Base-by-base conservation (phyloP, 2,329 filamentous ascomycete species). In the Conoideocrella luteorostrata region DNA sequence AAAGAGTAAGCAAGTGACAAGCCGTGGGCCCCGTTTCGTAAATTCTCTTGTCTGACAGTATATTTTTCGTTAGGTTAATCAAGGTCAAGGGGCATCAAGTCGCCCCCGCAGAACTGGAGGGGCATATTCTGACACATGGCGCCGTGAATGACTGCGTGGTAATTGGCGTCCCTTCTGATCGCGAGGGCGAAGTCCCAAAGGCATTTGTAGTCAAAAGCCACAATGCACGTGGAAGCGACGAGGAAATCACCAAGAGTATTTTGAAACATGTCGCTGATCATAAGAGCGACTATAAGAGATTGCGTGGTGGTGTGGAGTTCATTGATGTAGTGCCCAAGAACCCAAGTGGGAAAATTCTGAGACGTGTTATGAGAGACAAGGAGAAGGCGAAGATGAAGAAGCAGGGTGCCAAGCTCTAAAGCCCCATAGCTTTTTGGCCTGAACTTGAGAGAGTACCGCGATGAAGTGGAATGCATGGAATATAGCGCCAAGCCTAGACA, bases 131-230 rank as follows among this genome's bases (percentile, higher is more conserved):
- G 9, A 56, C 68, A 43, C 58, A 63, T 18, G 52, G 56, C 2
- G 64, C 64, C 35, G 67, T 86, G 23, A 72, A 73, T 44, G 82
- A 86, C 58, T 81, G 69, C 15, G 82, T 79, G 5, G 80, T 86
- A 9, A 73, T 86, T 39, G 82, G 82, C 1, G 70, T 82, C n/a
- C 65, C 61, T 5, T 56, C 61, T 38, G 61, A 75, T 6, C 29
- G 36, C 21, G 72, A 73, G 37, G 75, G 78, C 46, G 80, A 85
- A 56, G 60, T 69, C 7, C 82, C 82, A 12, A 68, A 80, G 21
- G 82, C 81, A 12, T 86, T 85, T 55, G 65, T 85, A 20, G 74
- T 81, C 37, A 53, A 51, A 43, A 43, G 52, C 13, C 34, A 47
- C 7, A 49, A 40, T 7, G 48, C 45, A 12, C 13, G 20, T 7